phyloP scores from a whole-genome alignment of 352 stramenopile species.

The Phytophthora cactorum region DNA sequence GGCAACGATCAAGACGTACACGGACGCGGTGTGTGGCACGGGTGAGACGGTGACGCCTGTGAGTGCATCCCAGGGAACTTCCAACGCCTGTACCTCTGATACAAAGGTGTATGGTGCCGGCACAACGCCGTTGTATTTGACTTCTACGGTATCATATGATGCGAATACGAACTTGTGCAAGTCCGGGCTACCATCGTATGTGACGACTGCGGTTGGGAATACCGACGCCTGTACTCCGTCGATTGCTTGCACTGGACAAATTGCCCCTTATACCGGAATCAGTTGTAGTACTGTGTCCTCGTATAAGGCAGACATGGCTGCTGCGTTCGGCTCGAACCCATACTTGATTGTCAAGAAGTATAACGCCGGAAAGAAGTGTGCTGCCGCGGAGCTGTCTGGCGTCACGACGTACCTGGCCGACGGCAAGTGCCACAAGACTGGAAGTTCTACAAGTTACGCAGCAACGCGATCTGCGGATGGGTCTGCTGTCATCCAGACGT shows the following conservation, averaged over 20 bases:
- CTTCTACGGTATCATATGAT: conserved; percentile 2
- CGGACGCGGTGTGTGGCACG: background rate
- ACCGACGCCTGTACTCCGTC: background rate
- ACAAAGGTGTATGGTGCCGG: conserved; percentile 17
- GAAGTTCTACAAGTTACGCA: background rate
- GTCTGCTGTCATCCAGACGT: conserved; percentile 1
- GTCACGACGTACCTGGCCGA: conserved; percentile 18
- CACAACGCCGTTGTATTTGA: conserved; percentile 3
- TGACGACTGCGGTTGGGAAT: background rate
- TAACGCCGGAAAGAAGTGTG: background rate
- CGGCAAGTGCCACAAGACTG: conserved; percentile 16
- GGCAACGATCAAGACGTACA: conserved; percentile 1
- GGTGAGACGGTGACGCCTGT: background rate
- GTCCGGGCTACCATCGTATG: background rate
- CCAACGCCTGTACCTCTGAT: conserved; percentile 2
- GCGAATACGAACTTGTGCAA: background rate
- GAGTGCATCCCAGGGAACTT: background rate
- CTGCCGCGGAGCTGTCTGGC: background rate
- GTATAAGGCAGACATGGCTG: background rate
- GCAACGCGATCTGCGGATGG: conserved; percentile 2
- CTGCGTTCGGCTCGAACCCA: background rate
- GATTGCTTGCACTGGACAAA: background rate
- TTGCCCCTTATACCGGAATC: background rate
- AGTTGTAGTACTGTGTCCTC: conserved; percentile 2
- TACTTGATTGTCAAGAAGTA: conserved; percentile 17